phyloP scores from a whole-genome alignment of 257 asterid genomes.

The Echites panduratus region DNA sequence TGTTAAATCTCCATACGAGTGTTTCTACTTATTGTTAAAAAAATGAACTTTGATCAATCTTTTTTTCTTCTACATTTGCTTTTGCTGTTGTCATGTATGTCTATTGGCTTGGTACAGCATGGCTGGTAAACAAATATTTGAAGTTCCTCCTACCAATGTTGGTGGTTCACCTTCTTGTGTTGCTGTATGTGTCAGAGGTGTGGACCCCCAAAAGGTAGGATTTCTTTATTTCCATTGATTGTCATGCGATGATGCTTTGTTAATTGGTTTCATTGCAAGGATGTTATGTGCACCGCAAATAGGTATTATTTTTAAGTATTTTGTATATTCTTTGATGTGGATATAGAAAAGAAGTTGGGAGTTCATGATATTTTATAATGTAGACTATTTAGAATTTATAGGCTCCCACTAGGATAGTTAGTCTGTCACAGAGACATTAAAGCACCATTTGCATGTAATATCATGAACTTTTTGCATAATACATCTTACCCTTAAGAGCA shows the following conservation, averaged over 20 bases:
- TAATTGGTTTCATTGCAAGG: not conserved
- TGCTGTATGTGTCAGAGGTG: slow-evolving; percentile 86
- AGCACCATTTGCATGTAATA: not conserved
- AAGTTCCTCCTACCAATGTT: slow-evolving; percentile 79
- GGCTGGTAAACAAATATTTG: slow-evolving; percentile 94
- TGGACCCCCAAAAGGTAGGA: slow-evolving; percentile 82
- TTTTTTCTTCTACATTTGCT: not conserved
- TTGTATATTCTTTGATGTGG: not conserved
- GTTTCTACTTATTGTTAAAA: not conserved
- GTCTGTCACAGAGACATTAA: not conserved
- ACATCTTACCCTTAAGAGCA: not conserved
- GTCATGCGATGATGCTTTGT: not conserved
- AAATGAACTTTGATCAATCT: not conserved
- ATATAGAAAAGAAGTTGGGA: not conserved
- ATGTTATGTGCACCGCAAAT: not conserved
- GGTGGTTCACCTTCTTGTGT: slow-evolving; percentile 83
- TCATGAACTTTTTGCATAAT: not conserved
- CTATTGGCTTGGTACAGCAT: slow-evolving; percentile 46
- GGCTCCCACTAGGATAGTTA: not conserved
- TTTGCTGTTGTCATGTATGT: slow-evolving; percentile 1
- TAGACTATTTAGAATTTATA: not conserved
- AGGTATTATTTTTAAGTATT: not conserved
- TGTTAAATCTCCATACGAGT: not conserved
- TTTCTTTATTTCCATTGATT: slow-evolving; percentile 11
- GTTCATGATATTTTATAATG: not conserved